Evolutionary conservation across 805 yeast genomes (phyloP), one percentile per base, ranked within the genome.

Genomic region (Allodekkera sacchari): DNA sequence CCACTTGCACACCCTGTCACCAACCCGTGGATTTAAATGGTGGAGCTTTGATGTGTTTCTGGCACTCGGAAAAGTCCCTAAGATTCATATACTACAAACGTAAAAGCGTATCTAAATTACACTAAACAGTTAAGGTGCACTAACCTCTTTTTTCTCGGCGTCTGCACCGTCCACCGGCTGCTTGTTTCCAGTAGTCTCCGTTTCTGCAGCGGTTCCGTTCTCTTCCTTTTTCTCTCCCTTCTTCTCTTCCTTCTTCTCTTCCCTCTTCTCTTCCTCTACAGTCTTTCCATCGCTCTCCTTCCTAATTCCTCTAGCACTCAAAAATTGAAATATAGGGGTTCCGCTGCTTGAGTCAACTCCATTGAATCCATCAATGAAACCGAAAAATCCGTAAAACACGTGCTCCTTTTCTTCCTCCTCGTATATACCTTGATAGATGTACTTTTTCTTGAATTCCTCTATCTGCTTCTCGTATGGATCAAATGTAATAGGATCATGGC

Each of bases 401-500:
- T 87, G 84, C 47, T 87, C 96, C 48, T 74, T 74, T 27, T 74
- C 79, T 56, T 92, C 98, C 57, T 88, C 96, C 26, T 72, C 76
- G 51, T 89, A 89, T 37, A 92, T 87, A 55, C 87, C 84, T 49
- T 88, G 95, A 54, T 92, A 92, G 41, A 92, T 89, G 55, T 69
- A 78, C 53, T 78, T 80, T 74, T 72, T 74, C 63, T 92, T 92
- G 67, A 92, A 89, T 1, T 63, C 83, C 39, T 81, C 82, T 76
- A 92, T 87, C 47, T 82, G 77, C 14, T 63, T 59, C 37, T 71
- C 71, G 53, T 69, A 84, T 34, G 67, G 66, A 5, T 68, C 67
- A 48, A 88, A 92, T 22, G 74, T 75, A 34, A 92, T 66, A 12
- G 71, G 71, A 19, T 80, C 80, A 52, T 83, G 83, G 14, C 96